A percentile compares a stretch with the other conserved stretches of the same genome.
Evolutionary conservation across 768 basidiomycete genomes (phyloP).

Genomic region (Pisolithus microcarpus): DNA sequence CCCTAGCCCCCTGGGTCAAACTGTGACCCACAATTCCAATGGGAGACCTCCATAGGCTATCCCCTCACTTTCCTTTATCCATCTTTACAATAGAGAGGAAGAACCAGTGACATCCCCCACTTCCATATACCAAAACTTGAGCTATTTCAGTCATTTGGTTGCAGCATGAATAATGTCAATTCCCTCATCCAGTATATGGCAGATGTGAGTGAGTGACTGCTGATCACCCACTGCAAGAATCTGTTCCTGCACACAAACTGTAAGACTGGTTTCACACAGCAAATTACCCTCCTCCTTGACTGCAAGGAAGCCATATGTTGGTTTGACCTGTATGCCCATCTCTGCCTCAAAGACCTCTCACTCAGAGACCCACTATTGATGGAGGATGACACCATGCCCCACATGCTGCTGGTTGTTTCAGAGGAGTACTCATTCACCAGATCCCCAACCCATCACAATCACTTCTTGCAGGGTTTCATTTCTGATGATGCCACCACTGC

Average conservation of each 20-base stretch:
- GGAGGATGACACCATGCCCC: background rate
- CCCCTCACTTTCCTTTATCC: no score
- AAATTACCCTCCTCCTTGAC: slow-evolving; percentile 14
- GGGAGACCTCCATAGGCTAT: no score
- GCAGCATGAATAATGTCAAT: slow-evolving; percentile 11
- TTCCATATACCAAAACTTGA: slow-evolving; percentile 21
- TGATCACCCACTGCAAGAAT: slow-evolving; percentile 24
- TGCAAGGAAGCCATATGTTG: slow-evolving; percentile 3
- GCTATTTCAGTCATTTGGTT: slow-evolving; percentile 7
- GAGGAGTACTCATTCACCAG: background rate
- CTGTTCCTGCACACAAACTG: slow-evolving; percentile 21
- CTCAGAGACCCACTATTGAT: no score
- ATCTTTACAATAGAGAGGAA: no score
- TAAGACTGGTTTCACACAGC: slow-evolving; percentile 14
- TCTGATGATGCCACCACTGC: background rate
- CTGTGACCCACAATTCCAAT: no score
- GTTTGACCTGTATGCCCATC: background rate
- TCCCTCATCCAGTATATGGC: slow-evolving; percentile 22
- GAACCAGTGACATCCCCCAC: background rate
- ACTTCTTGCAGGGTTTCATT: background rate
- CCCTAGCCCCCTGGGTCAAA: no score
- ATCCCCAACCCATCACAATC: background rate
- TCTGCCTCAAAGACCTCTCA: no score
- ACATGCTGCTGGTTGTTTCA: background rate
- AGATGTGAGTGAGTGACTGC: slow-evolving; percentile 19